phyloP scores from a whole-genome alignment of 805 yeast species.

The Candida berthetii region DNA sequence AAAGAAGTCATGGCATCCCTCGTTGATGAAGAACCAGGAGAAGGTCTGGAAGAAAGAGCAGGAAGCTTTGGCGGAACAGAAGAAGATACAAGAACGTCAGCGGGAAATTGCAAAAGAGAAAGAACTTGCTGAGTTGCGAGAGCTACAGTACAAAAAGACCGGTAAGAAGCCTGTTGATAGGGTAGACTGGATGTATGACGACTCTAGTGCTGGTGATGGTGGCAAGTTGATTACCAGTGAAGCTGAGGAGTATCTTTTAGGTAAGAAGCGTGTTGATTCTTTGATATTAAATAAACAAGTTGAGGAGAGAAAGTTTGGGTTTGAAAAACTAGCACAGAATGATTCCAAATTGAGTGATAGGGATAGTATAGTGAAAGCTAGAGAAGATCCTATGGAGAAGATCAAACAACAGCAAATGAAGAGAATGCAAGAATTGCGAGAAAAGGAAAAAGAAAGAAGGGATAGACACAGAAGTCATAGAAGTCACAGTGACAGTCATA shows the following conservation, averaged over 20 bases:
- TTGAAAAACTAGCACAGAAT: slow-evolving; percentile 9
- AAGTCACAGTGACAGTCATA: background rate
- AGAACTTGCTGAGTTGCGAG: slow-evolving; percentile 49
- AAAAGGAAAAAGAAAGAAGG: slow-evolving; percentile 7
- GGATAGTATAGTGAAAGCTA: slow-evolving; percentile 16
- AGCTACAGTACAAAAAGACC: slow-evolving; percentile 35
- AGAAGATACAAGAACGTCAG: slow-evolving; percentile 54
- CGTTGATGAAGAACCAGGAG: slow-evolving; percentile 73
- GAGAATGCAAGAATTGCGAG: slow-evolving; percentile 9
- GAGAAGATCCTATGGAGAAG: slow-evolving; percentile 46
- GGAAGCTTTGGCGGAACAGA: slow-evolving; percentile 64
- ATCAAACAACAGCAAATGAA: slow-evolving; percentile 24
- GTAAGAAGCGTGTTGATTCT: slow-evolving; percentile 41
- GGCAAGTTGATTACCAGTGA: slow-evolving; percentile 21
- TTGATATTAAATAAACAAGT: slow-evolving; percentile 19
- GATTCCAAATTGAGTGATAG: slow-evolving; percentile 8
- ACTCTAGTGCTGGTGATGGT: slow-evolving; percentile 25
- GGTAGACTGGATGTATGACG: slow-evolving; percentile 86
- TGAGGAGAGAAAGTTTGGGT: slow-evolving; percentile 17
- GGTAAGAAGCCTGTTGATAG: slow-evolving; percentile 35
- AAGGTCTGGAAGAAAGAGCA: slow-evolving; percentile 83
- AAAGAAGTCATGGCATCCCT: slow-evolving; percentile 97
- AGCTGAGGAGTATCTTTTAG: slow-evolving; percentile 49
- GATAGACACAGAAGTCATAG: slow-evolving; percentile 10
- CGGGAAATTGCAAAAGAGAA: slow-evolving; percentile 58